Evolutionary conservation across 495 filamentous ascomycete species (phyloP).

Genomic region (Lasiosphaeria hispida): DNA sequence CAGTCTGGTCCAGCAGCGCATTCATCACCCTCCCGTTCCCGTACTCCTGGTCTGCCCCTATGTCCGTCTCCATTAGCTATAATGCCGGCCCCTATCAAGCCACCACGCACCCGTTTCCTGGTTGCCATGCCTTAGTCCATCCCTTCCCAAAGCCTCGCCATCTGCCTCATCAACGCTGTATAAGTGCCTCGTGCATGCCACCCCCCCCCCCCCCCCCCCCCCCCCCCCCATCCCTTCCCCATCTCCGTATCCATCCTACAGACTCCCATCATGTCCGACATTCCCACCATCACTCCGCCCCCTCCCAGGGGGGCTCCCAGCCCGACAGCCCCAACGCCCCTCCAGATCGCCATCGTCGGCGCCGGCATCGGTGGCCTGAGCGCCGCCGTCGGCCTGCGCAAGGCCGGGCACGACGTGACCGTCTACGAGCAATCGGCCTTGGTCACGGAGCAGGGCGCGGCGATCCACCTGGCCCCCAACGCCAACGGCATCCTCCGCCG

Average conservation of each 20-base stretch:
- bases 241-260: neutral
- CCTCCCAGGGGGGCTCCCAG: neutral
- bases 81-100: too few species aligned
- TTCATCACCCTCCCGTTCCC: too few species aligned
- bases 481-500: constrained; percentile 47
- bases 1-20: too few species aligned
- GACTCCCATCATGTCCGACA: too few species aligned
- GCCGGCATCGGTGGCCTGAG: constrained; percentile 57
- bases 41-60: too few species aligned
- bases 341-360: constrained; percentile 51
- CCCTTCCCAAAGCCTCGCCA: too few species aligned
- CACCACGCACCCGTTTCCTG: too few species aligned
- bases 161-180: too few species aligned
- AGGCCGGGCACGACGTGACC: constrained; percentile 53
- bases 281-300: neutral
- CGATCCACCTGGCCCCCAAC: constrained; percentile 56
- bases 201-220: too few species aligned
- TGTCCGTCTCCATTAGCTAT: too few species aligned
- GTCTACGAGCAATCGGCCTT: constrained; percentile 55
- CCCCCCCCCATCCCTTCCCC: neutral
- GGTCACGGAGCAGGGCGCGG: constrained; percentile 54
- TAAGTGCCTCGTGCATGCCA: too few species aligned
- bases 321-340: constrained; percentile 5
- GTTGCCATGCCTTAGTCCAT: too few species aligned
- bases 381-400: constrained; percentile 52